A percentile compares a stretch with the other conserved stretches of the same genome.
Evolutionary conservation across 192 early-diverging fungal species (phyloP).

Genomic region (Backusella tarrabulga): DNA sequence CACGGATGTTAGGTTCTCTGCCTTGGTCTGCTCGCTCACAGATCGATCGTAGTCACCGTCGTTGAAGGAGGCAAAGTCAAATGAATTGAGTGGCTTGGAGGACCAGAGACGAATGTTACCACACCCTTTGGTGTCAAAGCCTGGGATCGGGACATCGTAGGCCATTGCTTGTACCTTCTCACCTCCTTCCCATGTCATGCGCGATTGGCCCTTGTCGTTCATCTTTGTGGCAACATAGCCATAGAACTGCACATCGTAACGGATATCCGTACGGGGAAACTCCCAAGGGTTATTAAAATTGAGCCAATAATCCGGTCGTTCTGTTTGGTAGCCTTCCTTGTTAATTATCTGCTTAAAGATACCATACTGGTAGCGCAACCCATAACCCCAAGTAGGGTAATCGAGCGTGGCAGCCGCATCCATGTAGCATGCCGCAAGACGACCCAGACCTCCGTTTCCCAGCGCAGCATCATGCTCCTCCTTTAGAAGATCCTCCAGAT

Average conservation of each 20-base stretch:
- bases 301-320: slow-evolving; percentile 96
- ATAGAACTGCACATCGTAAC: slow-evolving; percentile 86
- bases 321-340: slow-evolving; percentile 90
- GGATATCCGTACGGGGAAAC: slow-evolving; percentile 88
- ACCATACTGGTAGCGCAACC: slow-evolving; percentile 96
- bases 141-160: slow-evolving; percentile 96
- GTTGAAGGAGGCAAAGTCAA: slow-evolving; percentile 87
- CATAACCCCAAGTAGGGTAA: slow-evolving; percentile 96
- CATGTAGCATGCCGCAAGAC: slow-evolving; percentile 97
- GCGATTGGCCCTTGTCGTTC: slow-evolving; percentile 62
- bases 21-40: slow-evolving; percentile 86
- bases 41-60: slow-evolving; percentile 91
- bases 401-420: slow-evolving; percentile 91
- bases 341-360: slow-evolving; percentile 97
- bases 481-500: slow-evolving; percentile 88
- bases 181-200: slow-evolving; percentile 82
- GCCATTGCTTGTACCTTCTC: slow-evolving; percentile 90
- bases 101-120: slow-evolving; percentile 98
- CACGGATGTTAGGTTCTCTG: slow-evolving; percentile 93
- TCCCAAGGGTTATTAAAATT: slow-evolving; percentile 98
- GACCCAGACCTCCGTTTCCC: slow-evolving; percentile 96
- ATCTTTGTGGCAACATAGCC: slow-evolving; percentile 75
- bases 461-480: slow-evolving; percentile 96
- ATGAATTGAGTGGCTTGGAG: slow-evolving; percentile 86
- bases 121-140: slow-evolving; percentile 88